Evolutionary conservation across 140 eudicot genomes (phyloP), one percentile per base, ranked within the genome.

Genomic region (Senecio squalidus): DNA sequence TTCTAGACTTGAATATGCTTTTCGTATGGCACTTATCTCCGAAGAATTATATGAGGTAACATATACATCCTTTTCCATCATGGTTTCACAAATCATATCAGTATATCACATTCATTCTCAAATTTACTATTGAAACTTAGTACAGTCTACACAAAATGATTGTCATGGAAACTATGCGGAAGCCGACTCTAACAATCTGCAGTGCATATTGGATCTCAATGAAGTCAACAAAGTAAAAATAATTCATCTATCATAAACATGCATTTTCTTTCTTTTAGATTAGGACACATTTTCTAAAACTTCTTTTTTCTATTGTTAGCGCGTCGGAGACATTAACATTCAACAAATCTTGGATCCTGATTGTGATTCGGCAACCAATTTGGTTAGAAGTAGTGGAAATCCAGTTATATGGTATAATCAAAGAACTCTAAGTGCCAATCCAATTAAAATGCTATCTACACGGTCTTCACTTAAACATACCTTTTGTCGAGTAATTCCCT

Each of bases 321-420:
- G 57, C 14, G 68, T 62, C 3, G 26, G 39, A 46, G 45, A 29
- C 33, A 62, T 62, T 10, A 62, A 62, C 29, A 62, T 46, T 45
- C 29, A 62, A 62, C 55, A 47, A 17, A 62, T 62, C 18, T 46
- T 62, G 68, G 68, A 62, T 18, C 57, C 56, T 4, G 26, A 46
- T 46, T 62, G 68, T 13, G 57, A 62, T 28, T 10, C 13, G 6
- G 33, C 22, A 6, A 62, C 68, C 31, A 10, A 47, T 62, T 30
- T 62, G 46, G 43, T 62, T 9, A 31, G 43, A 45, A n/a, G n/a
- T n/a, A 30, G 57, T 18, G 55, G 25, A 62, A 45, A 62, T 15
- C 68, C 43, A 1, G 4, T n/a, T 20, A 5, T 16, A 9, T 16
- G 47, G 30, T n/a, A 33, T 14, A 45, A 61, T 16, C 29, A 27